phyloP scores from a whole-genome alignment of 1,284 basidiomycete genomes.

The Waitea zeae region DNA sequence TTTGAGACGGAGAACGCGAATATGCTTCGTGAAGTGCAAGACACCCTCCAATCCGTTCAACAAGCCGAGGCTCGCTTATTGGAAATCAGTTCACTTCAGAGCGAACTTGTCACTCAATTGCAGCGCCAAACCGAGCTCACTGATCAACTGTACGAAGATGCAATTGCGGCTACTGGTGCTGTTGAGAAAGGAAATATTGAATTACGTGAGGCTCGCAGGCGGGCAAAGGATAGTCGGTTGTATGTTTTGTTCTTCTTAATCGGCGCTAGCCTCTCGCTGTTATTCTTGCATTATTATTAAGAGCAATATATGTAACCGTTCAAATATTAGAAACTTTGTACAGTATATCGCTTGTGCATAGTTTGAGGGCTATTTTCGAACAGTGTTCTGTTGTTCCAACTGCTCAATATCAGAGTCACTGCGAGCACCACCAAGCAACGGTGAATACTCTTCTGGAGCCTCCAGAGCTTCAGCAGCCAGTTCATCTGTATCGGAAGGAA shows the following conservation, averaged over 20 bases:
- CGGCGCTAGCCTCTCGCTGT: constrained; percentile 67
- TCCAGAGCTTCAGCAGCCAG: constrained; percentile 45
- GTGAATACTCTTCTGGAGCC: constrained; percentile 42
- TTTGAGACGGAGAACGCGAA: constrained; percentile 83
- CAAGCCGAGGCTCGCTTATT: constrained; percentile 76
- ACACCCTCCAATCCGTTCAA: constrained; percentile 73
- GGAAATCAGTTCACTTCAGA: constrained; percentile 83
- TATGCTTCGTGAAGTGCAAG: constrained; percentile 66
- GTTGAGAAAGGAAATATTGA: constrained; percentile 81
- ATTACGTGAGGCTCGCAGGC: constrained; percentile 64
- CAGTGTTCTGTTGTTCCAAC: too few species aligned
- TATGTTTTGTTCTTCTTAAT: constrained; percentile 78
- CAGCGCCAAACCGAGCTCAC: constrained; percentile 81
- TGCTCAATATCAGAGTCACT: too few species aligned
- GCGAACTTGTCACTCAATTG: constrained; percentile 74
- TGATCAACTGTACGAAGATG: constrained; percentile 80
- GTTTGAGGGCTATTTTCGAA: too few species aligned
- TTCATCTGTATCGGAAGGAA: constrained; percentile 32
- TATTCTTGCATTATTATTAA: constrained; percentile 79
- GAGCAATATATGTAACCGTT: too few species aligned
- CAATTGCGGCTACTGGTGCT: constrained; percentile 64
- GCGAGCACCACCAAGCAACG: constrained; percentile 24
- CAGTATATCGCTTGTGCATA: too few species aligned
- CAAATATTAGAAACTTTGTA: too few species aligned
- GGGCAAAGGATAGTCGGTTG: constrained; percentile 67